These are phyloP conservation scores for Penicillium argentinense DNA, from an alignment of 495 filamentous ascomycete species.

Conservation along the genomic window DNA sequence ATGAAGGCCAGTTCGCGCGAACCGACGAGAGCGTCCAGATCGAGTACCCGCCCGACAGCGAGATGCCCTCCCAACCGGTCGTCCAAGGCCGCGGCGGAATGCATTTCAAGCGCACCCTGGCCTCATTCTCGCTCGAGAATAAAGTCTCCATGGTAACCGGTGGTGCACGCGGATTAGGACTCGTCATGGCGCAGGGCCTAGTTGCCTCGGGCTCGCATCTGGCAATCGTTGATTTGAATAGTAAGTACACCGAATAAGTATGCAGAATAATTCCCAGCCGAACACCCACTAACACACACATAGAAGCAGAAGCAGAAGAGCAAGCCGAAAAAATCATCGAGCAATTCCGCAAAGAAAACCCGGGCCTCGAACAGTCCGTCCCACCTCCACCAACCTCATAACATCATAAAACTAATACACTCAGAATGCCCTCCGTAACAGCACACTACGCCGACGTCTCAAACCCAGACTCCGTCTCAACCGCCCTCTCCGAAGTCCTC, in stretches of 20 bases:
- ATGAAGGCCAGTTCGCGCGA: conserved; percentile 62
- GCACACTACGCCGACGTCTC: no score
- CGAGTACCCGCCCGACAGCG: conserved; percentile 68
- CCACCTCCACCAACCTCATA: no score
- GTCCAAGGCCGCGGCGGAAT: conserved; percentile 70
- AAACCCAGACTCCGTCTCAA: conserved; percentile 70
- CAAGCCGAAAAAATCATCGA: conserved; percentile 71
- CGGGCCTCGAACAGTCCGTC: conserved; percentile 65
- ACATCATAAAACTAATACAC: no score
- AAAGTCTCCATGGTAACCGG: conserved; percentile 81
- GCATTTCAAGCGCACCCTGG: conserved; percentile 70
- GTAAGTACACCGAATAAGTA: conserved; percentile 55
- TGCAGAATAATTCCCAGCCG: no score
- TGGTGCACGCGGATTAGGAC: conserved; percentile 78
- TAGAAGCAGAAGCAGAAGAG: conserved; percentile 80
- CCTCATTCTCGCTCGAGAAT: conserved; percentile 75
- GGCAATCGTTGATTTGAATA: conserved; percentile 90
- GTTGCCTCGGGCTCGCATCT: conserved; percentile 84
- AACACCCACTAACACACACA: not conserved
- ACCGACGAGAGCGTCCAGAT: conserved; percentile 76
- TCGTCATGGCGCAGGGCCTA: conserved; percentile 90
- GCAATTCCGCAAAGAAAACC: conserved; percentile 74
- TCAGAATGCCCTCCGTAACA: no score
- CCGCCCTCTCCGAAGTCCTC: conserved; percentile 70
- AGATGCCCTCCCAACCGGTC: conserved; percentile 63